Conservation (phyloP, 257 asterid genomes). For the Solanum peruvianum region DNA sequence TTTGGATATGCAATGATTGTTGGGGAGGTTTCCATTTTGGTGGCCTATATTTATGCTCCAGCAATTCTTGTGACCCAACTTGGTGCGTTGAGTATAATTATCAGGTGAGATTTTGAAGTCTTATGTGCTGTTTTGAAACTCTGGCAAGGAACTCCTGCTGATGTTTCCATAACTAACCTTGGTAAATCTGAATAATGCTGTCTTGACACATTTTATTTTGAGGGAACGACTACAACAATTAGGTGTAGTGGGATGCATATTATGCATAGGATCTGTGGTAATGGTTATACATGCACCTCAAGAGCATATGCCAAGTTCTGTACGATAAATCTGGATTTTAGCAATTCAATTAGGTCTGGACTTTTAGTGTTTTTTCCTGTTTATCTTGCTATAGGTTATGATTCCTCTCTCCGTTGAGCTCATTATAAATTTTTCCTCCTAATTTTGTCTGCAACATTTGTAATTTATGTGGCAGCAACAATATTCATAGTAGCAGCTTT, state of each 20-base stretch:
- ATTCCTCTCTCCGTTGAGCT: not conserved
- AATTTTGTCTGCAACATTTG: slow-evolving; percentile 19
- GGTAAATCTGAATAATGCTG: slow-evolving; percentile 25
- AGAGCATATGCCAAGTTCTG: slow-evolving; percentile 30
- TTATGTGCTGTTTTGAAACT: not conserved
- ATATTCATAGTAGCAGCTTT: slow-evolving; percentile 22
- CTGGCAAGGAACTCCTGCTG: slow-evolving; percentile 1
- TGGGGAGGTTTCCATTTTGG: slow-evolving; percentile 77
- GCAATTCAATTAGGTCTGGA: slow-evolving; percentile 35
- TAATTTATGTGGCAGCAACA: slow-evolving; percentile 22
- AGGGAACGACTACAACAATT: slow-evolving; percentile 25
- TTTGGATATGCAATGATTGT: slow-evolving; percentile 47
- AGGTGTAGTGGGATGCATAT: slow-evolving; percentile 30
- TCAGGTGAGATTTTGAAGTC: slow-evolving; percentile 36
- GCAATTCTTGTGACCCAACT: slow-evolving; percentile 94
- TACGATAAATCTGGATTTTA: slow-evolving; percentile 32
- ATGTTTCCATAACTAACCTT: slow-evolving; percentile 17
- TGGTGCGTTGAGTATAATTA: slow-evolving; percentile 82
- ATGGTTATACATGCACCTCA: slow-evolving; percentile 42
- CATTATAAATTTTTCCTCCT: not conserved
- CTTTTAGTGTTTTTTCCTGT: not conserved
- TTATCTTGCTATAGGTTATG: not conserved
- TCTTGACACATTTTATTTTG: slow-evolving; percentile 31
- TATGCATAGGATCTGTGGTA: slow-evolving; percentile 35
- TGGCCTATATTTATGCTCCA: slow-evolving; percentile 87